phyloP scores from a whole-genome alignment of 768 basidiomycete species.

The Pisolithus tinctorius region DNA sequence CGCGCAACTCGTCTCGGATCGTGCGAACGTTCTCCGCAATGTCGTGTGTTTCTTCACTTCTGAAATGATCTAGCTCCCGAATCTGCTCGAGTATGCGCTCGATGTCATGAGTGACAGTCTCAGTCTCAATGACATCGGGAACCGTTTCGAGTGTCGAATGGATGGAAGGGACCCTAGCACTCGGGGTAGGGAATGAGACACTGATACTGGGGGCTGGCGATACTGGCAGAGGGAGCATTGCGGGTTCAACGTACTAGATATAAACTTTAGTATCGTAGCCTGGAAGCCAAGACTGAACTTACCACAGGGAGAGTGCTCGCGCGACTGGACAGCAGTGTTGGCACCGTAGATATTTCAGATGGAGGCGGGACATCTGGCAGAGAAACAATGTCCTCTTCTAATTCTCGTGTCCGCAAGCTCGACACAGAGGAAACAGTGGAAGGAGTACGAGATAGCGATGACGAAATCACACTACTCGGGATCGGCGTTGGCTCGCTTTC shows the following conservation, averaged over 20 bases:
- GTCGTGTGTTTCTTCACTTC: slow-evolving; percentile 59
- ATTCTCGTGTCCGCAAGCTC: slow-evolving; percentile 34
- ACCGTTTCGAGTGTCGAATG: slow-evolving; percentile 39
- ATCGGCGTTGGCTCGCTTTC: slow-evolving; percentile 26
- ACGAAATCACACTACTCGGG: slow-evolving; percentile 23
- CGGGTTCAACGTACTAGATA: slow-evolving; percentile 26
- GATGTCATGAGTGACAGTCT: slow-evolving; percentile 46
- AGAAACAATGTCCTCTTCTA: slow-evolving; percentile 24
- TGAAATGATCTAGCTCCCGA: slow-evolving; percentile 57
- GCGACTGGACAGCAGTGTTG: slow-evolving; percentile 49
- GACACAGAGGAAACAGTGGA: slow-evolving; percentile 36
- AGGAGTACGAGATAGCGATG: slow-evolving; percentile 31
- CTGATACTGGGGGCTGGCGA: slow-evolving; percentile 34
- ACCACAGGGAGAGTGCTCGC: slow-evolving; percentile 26
- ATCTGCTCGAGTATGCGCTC: slow-evolving; percentile 45
- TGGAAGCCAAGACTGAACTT: slow-evolving; percentile 15
- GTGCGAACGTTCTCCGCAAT: slow-evolving; percentile 61
- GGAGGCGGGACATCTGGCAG: slow-evolving; percentile 11
- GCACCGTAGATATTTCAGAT: slow-evolving; percentile 44
- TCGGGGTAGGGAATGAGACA: slow-evolving; percentile 46
- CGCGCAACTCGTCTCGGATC: slow-evolving; percentile 62
- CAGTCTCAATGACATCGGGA: slow-evolving; percentile 31
- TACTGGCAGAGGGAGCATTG: slow-evolving; percentile 21
- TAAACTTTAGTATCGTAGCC: background rate
- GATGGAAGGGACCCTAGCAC: slow-evolving; percentile 42